A percentile compares a stretch with the other conserved stretches of the same genome.
Conservation (phyloP, 345 rosid genomes). For the Cardamine resedifolia region DNA sequence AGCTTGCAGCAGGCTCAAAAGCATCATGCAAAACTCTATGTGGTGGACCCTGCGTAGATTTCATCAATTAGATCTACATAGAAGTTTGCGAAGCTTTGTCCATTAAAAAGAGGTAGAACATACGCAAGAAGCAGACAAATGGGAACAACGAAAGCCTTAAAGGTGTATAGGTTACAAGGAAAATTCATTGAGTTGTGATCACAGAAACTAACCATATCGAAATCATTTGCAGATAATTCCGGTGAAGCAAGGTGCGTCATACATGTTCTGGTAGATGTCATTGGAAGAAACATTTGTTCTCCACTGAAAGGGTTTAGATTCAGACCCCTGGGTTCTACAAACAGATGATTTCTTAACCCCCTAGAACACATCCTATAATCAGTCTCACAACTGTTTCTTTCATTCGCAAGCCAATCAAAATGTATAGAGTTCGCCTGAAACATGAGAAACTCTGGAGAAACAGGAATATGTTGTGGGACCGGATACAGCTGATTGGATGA, state of each 20-base stretch:
- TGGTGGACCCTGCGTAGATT: slow-evolving; percentile 49
- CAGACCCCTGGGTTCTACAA: slow-evolving; percentile 34
- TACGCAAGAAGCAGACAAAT: neutral
- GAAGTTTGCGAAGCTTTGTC: neutral
- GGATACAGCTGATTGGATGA: slow-evolving; percentile 40
- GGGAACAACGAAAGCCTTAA: neutral
- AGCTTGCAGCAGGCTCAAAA: slow-evolving; percentile 46
- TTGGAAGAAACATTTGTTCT: slow-evolving; percentile 36
- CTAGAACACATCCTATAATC: slow-evolving; percentile 29
- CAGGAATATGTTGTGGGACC: slow-evolving; percentile 32
- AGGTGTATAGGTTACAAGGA: slow-evolving; percentile 3
- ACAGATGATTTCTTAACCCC: slow-evolving; percentile 29
- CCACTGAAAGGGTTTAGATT: slow-evolving; percentile 38
- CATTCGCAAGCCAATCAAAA: slow-evolving; percentile 39
- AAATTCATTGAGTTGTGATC: slow-evolving; percentile 9
- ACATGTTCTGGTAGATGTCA: slow-evolving; percentile 35
- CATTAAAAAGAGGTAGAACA: neutral
- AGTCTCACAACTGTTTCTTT: slow-evolving; percentile 36
- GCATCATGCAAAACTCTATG: slow-evolving; percentile 41
- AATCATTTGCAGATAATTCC: slow-evolving; percentile 41
- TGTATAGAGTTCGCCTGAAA: slow-evolving; percentile 39
- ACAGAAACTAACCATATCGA: slow-evolving; percentile 49
- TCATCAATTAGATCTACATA: slow-evolving; percentile 24
- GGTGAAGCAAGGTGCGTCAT: slow-evolving; percentile 27
- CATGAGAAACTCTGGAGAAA: slow-evolving; percentile 37